Conservation (phyloP, 176 grass and related monocot genomes). For the Cocos nucifera region DNA sequence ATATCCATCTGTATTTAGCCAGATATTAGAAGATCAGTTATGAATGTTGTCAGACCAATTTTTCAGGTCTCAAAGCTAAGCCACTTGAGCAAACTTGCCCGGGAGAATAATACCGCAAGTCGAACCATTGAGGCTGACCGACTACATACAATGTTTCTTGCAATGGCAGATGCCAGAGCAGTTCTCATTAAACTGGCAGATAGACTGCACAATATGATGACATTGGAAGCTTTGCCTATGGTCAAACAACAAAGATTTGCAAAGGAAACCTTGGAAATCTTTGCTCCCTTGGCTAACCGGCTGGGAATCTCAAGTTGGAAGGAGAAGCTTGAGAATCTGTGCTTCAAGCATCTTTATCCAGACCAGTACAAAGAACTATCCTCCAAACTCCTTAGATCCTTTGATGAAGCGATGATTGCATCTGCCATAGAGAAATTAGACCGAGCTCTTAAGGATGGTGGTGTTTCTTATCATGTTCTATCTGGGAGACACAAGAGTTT, state of each 20-base stretch:
- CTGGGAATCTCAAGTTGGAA: constrained; percentile 30
- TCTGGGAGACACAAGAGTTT: constrained; percentile 69
- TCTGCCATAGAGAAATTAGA: constrained; percentile 50
- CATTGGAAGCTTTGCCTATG: constrained; percentile 43
- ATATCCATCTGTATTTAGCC: no score
- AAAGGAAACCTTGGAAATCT: constrained; percentile 69
- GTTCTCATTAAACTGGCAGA: constrained; percentile 24
- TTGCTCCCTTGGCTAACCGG: constrained; percentile 32
- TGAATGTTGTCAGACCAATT: no score
- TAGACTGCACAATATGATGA: constrained; percentile 31
- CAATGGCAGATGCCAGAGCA: constrained; percentile 21
- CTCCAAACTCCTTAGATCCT: constrained; percentile 37
- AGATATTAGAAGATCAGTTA: no score
- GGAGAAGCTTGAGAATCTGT: constrained; percentile 74
- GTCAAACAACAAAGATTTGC: constrained; percentile 55
- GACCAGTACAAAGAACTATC: constrained; percentile 48
- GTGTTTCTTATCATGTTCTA: constrained; percentile 45
- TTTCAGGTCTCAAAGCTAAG: constrained; percentile 25
- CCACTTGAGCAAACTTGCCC: constrained; percentile 25
- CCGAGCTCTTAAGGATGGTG: constrained; percentile 52
- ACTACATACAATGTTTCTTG: constrained; percentile 26
- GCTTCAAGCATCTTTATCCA: constrained; percentile 63
- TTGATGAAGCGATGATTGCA: constrained; percentile 58
- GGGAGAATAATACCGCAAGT: constrained; percentile 16
- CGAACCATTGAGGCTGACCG: constrained; percentile 10